Base-by-base conservation (phyloP, 371 early-diverging fungal genomes). In the Apophysomyces trapeziformis region DNA sequence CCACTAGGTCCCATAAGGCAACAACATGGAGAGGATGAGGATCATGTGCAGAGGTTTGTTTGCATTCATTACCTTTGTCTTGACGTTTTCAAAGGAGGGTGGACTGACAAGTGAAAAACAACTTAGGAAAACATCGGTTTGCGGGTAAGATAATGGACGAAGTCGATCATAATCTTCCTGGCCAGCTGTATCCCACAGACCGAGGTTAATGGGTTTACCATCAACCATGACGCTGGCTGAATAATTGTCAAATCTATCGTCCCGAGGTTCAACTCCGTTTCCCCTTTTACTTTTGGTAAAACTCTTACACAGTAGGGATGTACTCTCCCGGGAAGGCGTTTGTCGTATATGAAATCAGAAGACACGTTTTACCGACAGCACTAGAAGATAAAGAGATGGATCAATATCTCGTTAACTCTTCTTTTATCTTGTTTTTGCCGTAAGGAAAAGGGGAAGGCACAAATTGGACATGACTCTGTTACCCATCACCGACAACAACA, bases 141-240 rank as follows among this genome's bases (percentile, higher is more conserved):
- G 96, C 41, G 96, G 95, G 76, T 97, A 98, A 50, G 95, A 93
- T 59, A 98, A 83, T 44, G 97, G 96, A 38, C 98, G 90, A 63
- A 98, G 86, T 59, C 95, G 92, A 74, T 98, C 97, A 79, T 96
- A 98, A 80, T 97, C 97, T 82, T 99, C 99, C 82, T 99, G 99
- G 50, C 95, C 98, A 61, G 99, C 97, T 12, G 98, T 99, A 90
- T 99, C 99, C 99, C 98, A 99, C 57, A 98, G 89, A 36, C 96
- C 96, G 32, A 99, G 83, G 81, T 94, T 96, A 72, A 98, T 95
- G 57, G 90, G 92, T 79, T 93, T 92, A 65, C 96, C 96, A 79
- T 98, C 98, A 12, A 98, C 92, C 90, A 92, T 89, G 39, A 97
- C 93, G 80, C 95, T 95, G 60, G 93, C 93, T 57, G 94, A 94